phyloP scores from a whole-genome alignment of 768 basidiomycete species.

The Phaeotremella skinneri region DNA sequence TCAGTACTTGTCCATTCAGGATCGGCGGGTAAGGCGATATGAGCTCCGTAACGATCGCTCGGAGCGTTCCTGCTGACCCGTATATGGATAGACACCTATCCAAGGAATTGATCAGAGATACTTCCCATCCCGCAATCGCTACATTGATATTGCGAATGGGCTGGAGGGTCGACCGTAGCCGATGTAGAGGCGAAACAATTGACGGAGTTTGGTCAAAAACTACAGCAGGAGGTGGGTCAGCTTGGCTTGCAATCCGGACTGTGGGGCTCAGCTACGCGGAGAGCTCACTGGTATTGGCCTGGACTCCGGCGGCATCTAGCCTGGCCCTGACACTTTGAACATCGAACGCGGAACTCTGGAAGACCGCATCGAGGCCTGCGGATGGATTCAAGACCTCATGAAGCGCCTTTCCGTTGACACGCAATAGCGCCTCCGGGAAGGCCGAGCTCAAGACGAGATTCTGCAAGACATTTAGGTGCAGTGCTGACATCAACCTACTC shows the following conservation, averaged over 20 bases:
- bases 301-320: slow-evolving; percentile 16
- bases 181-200: neutral
- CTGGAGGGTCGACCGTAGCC: slow-evolving; percentile 6
- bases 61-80: neutral
- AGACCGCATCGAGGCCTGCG: slow-evolving; percentile 31
- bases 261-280: neutral
- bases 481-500: slow-evolving; percentile 32
- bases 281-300: neutral
- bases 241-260: neutral
- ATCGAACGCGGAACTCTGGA: slow-evolving; percentile 39
- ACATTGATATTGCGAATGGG: slow-evolving; percentile 9
- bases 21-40: neutral
- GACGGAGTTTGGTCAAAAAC: neutral
- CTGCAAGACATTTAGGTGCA: slow-evolving; percentile 46
- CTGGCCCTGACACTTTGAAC: slow-evolving; percentile 21
- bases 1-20: neutral
- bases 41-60: neutral
- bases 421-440: slow-evolving; percentile 32
- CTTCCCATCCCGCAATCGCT: neutral
- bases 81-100: neutral
- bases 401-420: slow-evolving; percentile 23
- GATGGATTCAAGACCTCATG: slow-evolving; percentile 23
- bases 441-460: slow-evolving; percentile 31
- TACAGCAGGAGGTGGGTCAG: too few relatives aligned
- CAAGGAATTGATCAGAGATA: neutral